Percentiles rank a stretch among this genome's conserved stretches.
phyloP scores from a whole-genome alignment of 1,284 basidiomycete genomes.

The Vanrija sp. region DNA sequence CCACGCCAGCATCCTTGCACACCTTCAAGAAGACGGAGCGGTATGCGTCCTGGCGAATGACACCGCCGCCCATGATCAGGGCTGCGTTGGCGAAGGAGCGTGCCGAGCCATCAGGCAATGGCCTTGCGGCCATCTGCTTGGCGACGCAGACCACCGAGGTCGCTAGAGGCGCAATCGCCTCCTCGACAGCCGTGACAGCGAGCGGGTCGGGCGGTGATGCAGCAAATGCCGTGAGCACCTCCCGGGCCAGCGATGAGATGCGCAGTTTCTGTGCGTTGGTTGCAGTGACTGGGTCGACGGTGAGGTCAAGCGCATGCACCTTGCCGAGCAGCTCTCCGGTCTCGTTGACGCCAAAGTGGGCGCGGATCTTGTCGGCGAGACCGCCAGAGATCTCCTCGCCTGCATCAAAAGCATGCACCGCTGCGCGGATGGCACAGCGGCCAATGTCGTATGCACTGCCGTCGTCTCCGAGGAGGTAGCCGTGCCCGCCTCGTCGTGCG shows the following conservation, averaged over 20 bases:
- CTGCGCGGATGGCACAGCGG: constrained; percentile 24
- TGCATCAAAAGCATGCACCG: constrained; percentile 29
- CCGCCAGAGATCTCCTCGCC: constrained; percentile 20
- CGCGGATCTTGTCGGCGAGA: constrained; percentile 20
- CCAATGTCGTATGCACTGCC: constrained; percentile 37
- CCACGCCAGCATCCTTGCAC: constrained; percentile 18
- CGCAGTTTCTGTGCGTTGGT: constrained; percentile 34
- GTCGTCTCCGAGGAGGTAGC: constrained; percentile 41
- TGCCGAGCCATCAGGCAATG: not conserved
- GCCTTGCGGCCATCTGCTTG: constrained; percentile 13
- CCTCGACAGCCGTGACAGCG: constrained; percentile 19
- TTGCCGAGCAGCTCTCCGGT: constrained; percentile 30
- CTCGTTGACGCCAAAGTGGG: constrained; percentile 24
- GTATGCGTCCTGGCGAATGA: constrained; percentile 29
- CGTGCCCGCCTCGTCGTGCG: constrained; percentile 32
- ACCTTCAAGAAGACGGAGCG: constrained; percentile 17
- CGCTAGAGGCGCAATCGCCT: constrained; percentile 19
- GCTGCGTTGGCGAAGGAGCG: constrained; percentile 13
- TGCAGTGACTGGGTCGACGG: constrained; percentile 19
- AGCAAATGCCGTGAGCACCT: constrained; percentile 20
- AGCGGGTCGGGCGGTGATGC: constrained; percentile 22
- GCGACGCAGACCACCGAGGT: constrained; percentile 20
- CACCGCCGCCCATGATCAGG: constrained; percentile 29
- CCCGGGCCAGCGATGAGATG: constrained; percentile 21
- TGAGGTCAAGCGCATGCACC: constrained; percentile 34